phyloP scores from a whole-genome alignment of 306 rosid genomes.

The Malus orientalis region DNA sequence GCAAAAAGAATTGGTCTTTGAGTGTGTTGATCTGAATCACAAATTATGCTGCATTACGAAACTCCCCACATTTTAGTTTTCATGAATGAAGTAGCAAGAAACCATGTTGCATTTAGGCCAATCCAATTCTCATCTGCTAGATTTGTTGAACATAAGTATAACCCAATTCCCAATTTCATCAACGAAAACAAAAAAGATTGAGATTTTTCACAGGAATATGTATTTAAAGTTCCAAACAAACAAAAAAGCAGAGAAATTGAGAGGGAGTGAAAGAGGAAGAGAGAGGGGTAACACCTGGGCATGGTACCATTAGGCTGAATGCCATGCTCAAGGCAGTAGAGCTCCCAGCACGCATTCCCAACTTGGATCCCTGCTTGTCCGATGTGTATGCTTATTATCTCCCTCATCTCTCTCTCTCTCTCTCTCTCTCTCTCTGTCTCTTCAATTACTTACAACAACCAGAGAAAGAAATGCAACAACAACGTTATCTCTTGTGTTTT shows the following conservation, averaged over 20 bases:
- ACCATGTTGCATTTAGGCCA: background rate
- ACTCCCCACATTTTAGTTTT: background rate
- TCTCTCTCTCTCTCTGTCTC: background rate
- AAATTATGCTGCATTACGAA: background rate
- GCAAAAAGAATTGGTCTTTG: background rate
- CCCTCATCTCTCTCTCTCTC: slow-evolving; percentile 35
- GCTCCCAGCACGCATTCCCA: slow-evolving; percentile 80
- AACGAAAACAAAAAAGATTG: background rate
- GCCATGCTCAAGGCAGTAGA: slow-evolving; percentile 72
- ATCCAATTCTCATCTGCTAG: background rate
- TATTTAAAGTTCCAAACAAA: background rate
- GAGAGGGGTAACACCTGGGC: slow-evolving; percentile 35
- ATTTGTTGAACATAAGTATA: background rate
- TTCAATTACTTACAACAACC: background rate
- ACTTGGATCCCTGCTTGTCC: slow-evolving; percentile 84
- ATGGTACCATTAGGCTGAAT: slow-evolving; percentile 61
- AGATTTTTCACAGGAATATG: background rate
- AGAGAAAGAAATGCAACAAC: background rate
- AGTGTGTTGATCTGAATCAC: background rate
- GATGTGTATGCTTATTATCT: slow-evolving; percentile 60
- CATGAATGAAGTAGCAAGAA: background rate
- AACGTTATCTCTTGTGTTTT: background rate
- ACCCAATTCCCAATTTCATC: background rate
- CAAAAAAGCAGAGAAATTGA: background rate
- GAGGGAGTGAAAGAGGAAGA: background rate